A percentile compares a stretch with the other conserved stretches of the same genome.
These are phyloP conservation scores for Athelia sp. DNA, from an alignment of 1,284 basidiomycete genomes.

Conservation along the genomic window DNA sequence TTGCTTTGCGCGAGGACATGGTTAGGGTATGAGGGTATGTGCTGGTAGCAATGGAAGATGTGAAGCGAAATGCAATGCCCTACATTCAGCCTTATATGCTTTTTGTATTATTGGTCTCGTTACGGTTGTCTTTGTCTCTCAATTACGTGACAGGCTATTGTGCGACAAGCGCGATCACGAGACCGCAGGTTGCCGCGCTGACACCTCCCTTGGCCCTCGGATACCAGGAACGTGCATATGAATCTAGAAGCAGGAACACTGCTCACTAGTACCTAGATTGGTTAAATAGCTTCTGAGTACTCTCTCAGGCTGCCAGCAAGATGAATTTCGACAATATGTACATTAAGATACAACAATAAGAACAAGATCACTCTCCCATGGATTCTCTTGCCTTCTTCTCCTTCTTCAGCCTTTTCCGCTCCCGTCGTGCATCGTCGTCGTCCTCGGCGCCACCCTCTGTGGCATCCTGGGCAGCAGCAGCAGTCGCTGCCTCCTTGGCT, in stretches of 20 bases:
- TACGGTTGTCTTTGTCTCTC: slow-evolving; percentile 15
- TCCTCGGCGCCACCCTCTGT: slow-evolving; percentile 24
- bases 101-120: not conserved
- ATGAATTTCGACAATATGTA: too few relatives aligned
- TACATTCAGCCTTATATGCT: not conserved
- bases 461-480: not conserved
- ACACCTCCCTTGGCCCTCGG: too few relatives aligned
- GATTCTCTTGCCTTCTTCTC: slow-evolving; percentile 64
- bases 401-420: slow-evolving; percentile 61
- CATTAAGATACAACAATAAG: not conserved
- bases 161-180: slow-evolving; percentile 5
- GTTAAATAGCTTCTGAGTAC: too few relatives aligned
- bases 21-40: slow-evolving; percentile 14
- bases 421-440: slow-evolving; percentile 58
- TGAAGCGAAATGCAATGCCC: slow-evolving; percentile 1
- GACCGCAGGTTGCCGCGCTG: not conserved
- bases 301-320: too few relatives aligned
- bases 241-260: too few relatives aligned
- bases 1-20: slow-evolving; percentile 43
- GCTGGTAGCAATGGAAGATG: slow-evolving; percentile 7
- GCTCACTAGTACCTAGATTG: too few relatives aligned
- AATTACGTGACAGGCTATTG: slow-evolving; percentile 15
- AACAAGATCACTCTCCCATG: slow-evolving; percentile 22
- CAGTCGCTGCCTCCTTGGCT: slow-evolving; percentile 40
- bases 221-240: too few relatives aligned